These are phyloP conservation scores for Quercus phellos DNA, from an alignment of 331 rosid species.

Conservation along the genomic window DNA sequence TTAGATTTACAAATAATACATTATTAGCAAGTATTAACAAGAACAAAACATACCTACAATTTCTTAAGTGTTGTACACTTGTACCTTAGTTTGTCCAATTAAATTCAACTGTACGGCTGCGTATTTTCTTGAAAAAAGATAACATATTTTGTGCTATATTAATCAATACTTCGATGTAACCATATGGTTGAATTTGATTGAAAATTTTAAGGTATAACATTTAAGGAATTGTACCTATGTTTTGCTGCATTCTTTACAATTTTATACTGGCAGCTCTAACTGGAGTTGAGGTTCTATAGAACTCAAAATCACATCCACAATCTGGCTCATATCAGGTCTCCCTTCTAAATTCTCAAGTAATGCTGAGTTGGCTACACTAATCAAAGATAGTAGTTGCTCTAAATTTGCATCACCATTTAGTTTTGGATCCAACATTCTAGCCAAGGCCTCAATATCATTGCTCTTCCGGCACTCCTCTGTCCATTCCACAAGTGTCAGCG, in stretches of 20 bases:
- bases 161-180: no score
- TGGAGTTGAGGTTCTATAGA: not conserved
- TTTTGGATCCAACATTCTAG: slow-evolving; percentile 8
- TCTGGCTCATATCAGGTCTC: slow-evolving; percentile 11
- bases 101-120: no score
- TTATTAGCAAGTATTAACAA: not conserved
- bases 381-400: not conserved
- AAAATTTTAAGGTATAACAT: no score
- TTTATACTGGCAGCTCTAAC: not conserved
- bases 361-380: slow-evolving; percentile 10
- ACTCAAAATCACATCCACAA: slow-evolving; percentile 2
- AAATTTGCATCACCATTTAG: not conserved
- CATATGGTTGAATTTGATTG: no score
- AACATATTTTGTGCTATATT: no score
- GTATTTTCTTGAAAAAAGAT: no score
- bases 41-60: not conserved
- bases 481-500: slow-evolving; percentile 6
- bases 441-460: not conserved
- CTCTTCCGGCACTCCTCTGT: not conserved
- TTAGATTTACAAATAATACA: not conserved
- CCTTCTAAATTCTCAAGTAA: slow-evolving; percentile 2
- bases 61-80: no score
- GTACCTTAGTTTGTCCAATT: no score
- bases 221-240: not conserved
- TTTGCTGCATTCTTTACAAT: not conserved